phyloP scores from a whole-genome alignment of 768 basidiomycete genomes.

The Tricholoma matsutake region DNA sequence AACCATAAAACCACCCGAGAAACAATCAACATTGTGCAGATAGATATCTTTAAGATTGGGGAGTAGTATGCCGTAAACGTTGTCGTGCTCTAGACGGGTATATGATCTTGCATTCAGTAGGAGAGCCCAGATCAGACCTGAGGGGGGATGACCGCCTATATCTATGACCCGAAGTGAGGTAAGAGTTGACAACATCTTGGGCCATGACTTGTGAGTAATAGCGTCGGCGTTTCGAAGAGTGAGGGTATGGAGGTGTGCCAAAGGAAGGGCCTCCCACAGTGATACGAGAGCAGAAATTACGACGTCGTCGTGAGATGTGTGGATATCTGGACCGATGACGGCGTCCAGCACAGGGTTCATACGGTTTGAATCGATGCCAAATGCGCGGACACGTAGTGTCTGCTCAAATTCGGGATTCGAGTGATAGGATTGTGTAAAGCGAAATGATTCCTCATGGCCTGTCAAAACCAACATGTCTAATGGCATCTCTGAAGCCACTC shows the following conservation, averaged over 20 bases:
- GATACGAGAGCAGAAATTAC: slow-evolving; percentile 28
- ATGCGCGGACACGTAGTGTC: slow-evolving; percentile 31
- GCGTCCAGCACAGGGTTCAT: slow-evolving; percentile 30
- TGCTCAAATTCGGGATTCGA: slow-evolving; percentile 31
- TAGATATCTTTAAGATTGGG: slow-evolving; percentile 36
- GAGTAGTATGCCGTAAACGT: slow-evolving; percentile 26
- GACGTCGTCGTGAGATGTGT: slow-evolving; percentile 26
- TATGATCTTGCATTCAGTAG: slow-evolving; percentile 34
- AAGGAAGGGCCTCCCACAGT: slow-evolving; percentile 32
- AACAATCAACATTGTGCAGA: slow-evolving; percentile 36
- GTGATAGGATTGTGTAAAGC: slow-evolving; percentile 18
- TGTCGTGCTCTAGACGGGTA: slow-evolving; percentile 24
- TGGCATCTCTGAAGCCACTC: slow-evolving; percentile 14
- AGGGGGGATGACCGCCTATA: slow-evolving; percentile 35
- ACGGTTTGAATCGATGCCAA: slow-evolving; percentile 21
- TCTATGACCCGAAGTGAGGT: slow-evolving; percentile 34
- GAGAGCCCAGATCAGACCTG: slow-evolving; percentile 38
- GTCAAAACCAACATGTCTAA: slow-evolving; percentile 31
- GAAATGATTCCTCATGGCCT: slow-evolving; percentile 23
- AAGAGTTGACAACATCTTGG: slow-evolving; percentile 26
- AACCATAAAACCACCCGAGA: slow-evolving; percentile 40
- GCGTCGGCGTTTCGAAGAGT: slow-evolving; percentile 36
- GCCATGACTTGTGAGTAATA: slow-evolving; percentile 40
- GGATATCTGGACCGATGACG: slow-evolving; percentile 25
- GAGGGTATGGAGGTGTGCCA: slow-evolving; percentile 30